Conservation (phyloP, 805 yeast species). For the Starmerella vitae region DNA sequence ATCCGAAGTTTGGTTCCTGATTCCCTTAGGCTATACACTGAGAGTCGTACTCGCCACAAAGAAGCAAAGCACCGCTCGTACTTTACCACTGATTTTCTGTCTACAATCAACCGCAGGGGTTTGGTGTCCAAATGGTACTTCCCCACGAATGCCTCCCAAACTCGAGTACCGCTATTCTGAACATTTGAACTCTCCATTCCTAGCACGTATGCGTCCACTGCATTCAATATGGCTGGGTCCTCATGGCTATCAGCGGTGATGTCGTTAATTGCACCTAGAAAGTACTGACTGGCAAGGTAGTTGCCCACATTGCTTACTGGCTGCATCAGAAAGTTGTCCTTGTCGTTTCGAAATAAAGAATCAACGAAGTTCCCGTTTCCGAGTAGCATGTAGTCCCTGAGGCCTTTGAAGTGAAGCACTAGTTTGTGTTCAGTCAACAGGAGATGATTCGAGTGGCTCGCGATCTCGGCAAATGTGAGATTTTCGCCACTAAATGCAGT, state of each 20-base stretch:
- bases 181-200: slow-evolving; percentile 33
- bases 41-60: slow-evolving; percentile 63
- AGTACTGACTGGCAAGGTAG: slow-evolving; percentile 11
- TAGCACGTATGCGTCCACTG: slow-evolving; percentile 72
- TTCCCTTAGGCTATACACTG: slow-evolving; percentile 36
- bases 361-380: slow-evolving; percentile 76
- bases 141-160: slow-evolving; percentile 17
- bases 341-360: slow-evolving; percentile 32
- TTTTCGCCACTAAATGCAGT: slow-evolving; percentile 46
- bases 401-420: slow-evolving; percentile 41
- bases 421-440: slow-evolving; percentile 39
- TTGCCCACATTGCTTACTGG: slow-evolving; percentile 4
- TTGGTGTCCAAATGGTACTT: slow-evolving; percentile 37
- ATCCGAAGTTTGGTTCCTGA: background rate
- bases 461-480: slow-evolving; percentile 45
- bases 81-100: slow-evolving; percentile 32
- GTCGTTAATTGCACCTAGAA: slow-evolving; percentile 8
- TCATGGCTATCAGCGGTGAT: slow-evolving; percentile 1
- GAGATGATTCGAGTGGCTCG: slow-evolving; percentile 37
- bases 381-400: slow-evolving; percentile 56
- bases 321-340: slow-evolving; percentile 6
- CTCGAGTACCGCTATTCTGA: background rate
- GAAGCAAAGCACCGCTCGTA: slow-evolving; percentile 76
- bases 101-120: slow-evolving; percentile 46
- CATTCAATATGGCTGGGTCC: slow-evolving; percentile 28